Conservation (phyloP, 2,329 filamentous ascomycete genomes). For the Xylariaceae sp. region DNA sequence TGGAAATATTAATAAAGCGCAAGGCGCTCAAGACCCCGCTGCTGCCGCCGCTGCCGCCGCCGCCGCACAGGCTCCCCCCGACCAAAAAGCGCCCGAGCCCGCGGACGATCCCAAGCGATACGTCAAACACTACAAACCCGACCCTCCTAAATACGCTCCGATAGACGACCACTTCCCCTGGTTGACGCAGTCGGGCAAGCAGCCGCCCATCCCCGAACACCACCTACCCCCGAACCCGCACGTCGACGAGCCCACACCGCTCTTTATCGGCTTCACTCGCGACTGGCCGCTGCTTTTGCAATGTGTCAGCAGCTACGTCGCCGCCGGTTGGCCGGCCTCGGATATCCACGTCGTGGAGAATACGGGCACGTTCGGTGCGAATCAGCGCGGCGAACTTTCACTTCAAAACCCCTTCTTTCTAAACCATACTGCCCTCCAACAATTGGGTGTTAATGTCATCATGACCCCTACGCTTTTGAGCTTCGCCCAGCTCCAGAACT, state of each 20-base stretch:
- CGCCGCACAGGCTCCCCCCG: conserved; percentile 17
- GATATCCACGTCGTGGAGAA: conserved; percentile 53
- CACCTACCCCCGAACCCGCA: conserved; percentile 32
- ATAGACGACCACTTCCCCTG: conserved; percentile 36
- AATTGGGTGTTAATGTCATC: conserved; percentile 46
- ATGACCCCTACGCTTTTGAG: conserved; percentile 41
- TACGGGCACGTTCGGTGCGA: conserved; percentile 46
- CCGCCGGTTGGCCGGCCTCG: conserved; percentile 47
- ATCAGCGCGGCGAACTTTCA: conserved; percentile 38
- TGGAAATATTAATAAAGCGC: not conserved
- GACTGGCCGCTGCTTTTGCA: conserved; percentile 49
- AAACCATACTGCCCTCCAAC: conserved; percentile 42
- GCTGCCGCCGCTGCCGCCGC: conserved; percentile 19
- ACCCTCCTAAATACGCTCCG: conserved; percentile 22
- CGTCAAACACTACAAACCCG: conserved; percentile 32
- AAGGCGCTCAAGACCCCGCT: conserved; percentile 10
- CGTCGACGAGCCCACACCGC: conserved; percentile 33
- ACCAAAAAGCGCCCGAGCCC: conserved; percentile 20
- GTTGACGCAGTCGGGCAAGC: conserved; percentile 27
- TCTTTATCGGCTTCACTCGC: conserved; percentile 48
- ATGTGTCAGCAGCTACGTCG: conserved; percentile 47
- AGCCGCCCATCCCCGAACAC: conserved; percentile 27
- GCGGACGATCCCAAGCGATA: conserved; percentile 13
- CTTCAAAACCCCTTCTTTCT: conserved; percentile 51
- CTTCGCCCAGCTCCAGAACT: conserved; percentile 48